Conservation (phyloP, 179 eudicot genomes). For the Sideroxylon spinosum region DNA sequence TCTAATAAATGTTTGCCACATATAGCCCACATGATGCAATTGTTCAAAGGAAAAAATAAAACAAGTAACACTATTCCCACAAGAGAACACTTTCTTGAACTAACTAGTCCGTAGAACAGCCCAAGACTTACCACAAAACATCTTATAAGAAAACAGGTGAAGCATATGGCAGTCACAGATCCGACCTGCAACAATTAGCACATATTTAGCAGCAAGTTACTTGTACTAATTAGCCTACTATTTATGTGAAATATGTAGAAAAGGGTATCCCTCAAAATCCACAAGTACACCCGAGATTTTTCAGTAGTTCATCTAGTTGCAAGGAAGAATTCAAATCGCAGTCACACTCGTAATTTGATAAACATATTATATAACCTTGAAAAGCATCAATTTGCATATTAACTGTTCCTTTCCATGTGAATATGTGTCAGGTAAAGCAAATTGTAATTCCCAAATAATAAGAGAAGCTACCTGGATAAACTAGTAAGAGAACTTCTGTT, state of each 20-base stretch:
- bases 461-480: background rate
- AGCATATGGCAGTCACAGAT: conserved; percentile 79
- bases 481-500: background rate
- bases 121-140: conserved; percentile 65
- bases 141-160: conserved; percentile 75
- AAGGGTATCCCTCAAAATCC: background rate
- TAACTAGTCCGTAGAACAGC: background rate
- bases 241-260: background rate
- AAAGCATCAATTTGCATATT: background rate
- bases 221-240: background rate
- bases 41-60: background rate
- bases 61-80: background rate
- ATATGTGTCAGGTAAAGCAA: background rate
- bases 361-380: background rate
- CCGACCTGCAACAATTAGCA: conserved; percentile 61
- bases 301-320: background rate
- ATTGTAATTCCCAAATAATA: background rate
- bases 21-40: background rate
- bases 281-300: background rate
- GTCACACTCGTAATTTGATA: background rate
- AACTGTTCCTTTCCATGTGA: background rate
- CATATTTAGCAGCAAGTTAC: background rate
- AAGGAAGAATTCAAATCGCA: background rate
- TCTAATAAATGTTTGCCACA: background rate
- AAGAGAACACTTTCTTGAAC: background rate